Percentiles rank a stretch among this genome's conserved stretches.
phyloP scores from a whole-genome alignment of 148 eudicot species.

The Rhododendron williamsianum region DNA sequence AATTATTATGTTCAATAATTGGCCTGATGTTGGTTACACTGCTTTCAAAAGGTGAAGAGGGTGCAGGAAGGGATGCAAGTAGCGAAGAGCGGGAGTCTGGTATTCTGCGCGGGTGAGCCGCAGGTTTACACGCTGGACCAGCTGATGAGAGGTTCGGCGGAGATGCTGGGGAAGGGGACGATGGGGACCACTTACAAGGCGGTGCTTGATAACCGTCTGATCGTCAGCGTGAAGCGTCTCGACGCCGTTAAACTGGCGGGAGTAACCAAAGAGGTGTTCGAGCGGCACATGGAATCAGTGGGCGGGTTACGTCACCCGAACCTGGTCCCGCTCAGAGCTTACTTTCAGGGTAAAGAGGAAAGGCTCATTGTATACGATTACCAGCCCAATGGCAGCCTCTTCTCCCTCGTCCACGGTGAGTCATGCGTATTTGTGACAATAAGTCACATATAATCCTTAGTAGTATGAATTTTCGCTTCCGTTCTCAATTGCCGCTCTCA shows the following conservation, averaged over 20 bases:
- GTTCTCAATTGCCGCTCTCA: too few relatives aligned
- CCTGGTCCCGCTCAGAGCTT: constrained; percentile 73
- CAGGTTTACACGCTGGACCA: constrained; percentile 53
- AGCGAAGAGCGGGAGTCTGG: constrained; percentile 45
- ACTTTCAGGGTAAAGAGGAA: constrained; percentile 72
- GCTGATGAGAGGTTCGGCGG: constrained; percentile 88
- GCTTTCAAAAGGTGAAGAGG: neutral
- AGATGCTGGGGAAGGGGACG: constrained; percentile 77
- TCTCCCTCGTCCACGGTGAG: constrained; percentile 76
- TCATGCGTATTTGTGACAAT: too few relatives aligned
- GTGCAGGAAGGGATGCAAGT: neutral
- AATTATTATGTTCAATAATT: neutral
- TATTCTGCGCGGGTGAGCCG: constrained; percentile 56
- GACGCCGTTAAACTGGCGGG: constrained; percentile 57
- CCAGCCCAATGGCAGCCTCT: constrained; percentile 91
- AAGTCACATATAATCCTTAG: too few relatives aligned
- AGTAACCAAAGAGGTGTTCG: constrained; percentile 42
- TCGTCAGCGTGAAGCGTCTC: constrained; percentile 68
- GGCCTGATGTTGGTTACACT: neutral
- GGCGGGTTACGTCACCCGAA: constrained; percentile 78
- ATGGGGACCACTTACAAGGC: constrained; percentile 86
- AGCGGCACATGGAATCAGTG: constrained; percentile 60
- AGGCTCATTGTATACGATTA: constrained; percentile 69
- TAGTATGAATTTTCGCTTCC: neutral
- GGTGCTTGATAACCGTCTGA: constrained; percentile 52